These are phyloP conservation scores for Nannizziopsis arthrosporioides DNA, from an alignment of 2,329 filamentous ascomycete species.

Conservation along the genomic window DNA sequence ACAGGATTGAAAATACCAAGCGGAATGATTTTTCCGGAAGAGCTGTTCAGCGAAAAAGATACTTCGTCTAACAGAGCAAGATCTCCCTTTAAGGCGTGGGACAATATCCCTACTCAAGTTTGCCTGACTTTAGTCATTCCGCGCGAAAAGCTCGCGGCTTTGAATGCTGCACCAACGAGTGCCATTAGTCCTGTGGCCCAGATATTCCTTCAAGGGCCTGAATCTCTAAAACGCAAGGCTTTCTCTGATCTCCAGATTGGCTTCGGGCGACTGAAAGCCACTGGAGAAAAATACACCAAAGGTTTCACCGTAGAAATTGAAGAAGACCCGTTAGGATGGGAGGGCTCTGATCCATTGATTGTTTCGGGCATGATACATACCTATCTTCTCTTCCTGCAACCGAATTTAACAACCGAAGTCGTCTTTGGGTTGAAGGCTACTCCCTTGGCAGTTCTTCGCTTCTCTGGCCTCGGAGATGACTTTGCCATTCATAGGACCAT, in stretches of 20 bases:
- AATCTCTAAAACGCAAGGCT: slow-evolving; percentile 13
- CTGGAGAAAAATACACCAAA: slow-evolving; percentile 13
- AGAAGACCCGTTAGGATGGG: slow-evolving; percentile 18
- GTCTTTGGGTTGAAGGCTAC: slow-evolving; percentile 17
- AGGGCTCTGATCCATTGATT: slow-evolving; percentile 18
- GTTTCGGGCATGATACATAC: slow-evolving; percentile 20
- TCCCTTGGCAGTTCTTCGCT: slow-evolving; percentile 10
- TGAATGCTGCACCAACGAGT: background rate
- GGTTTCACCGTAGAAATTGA: slow-evolving; percentile 15
- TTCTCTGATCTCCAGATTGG: slow-evolving; percentile 19
- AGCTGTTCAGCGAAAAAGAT: background rate
- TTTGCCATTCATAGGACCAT: slow-evolving; percentile 16
- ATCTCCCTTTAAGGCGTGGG: slow-evolving; percentile 1
- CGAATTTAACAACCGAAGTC: slow-evolving; percentile 13
- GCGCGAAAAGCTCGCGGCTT: background rate
- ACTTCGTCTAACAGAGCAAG: background rate
- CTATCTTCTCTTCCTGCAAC: slow-evolving; percentile 16
- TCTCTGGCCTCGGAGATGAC: slow-evolving; percentile 14
- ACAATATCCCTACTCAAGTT: slow-evolving; percentile 1
- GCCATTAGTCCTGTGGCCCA: slow-evolving; percentile 14
- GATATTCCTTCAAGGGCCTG: slow-evolving; percentile 12
- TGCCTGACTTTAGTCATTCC: slow-evolving; percentile 11
- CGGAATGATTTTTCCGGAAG: background rate
- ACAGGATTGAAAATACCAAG: slow-evolving; percentile 15
- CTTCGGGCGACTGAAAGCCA: slow-evolving; percentile 16